Evolutionary conservation across 768 basidiomycete species (phyloP).

Genomic region (Tephrocybe sp.): DNA sequence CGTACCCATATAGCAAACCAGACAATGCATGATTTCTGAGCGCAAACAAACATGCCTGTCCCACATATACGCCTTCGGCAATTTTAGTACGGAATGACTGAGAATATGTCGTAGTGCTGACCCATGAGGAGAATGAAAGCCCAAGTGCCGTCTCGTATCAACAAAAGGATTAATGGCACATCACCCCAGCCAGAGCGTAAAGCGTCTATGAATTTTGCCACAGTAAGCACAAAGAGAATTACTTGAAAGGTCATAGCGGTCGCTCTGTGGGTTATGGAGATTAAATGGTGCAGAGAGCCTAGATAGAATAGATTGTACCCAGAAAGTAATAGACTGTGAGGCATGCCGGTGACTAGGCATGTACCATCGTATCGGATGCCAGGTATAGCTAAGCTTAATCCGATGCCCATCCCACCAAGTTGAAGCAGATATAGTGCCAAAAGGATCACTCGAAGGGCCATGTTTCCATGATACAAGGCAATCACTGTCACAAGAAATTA

Average conservation of each 20-base stretch:
- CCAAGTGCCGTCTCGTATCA: slow-evolving; percentile 47
- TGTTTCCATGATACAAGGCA: slow-evolving; percentile 40
- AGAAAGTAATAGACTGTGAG: slow-evolving; percentile 29
- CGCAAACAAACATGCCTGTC: slow-evolving; percentile 25
- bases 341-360: slow-evolving; percentile 28
- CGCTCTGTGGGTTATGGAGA: slow-evolving; percentile 20
- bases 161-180: slow-evolving; percentile 36
- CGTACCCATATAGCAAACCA: slow-evolving; percentile 32
- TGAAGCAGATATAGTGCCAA: slow-evolving; percentile 27
- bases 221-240: slow-evolving; percentile 37
- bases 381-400: slow-evolving; percentile 29
- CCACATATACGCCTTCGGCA: slow-evolving; percentile 25
- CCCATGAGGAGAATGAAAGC: slow-evolving; percentile 41
- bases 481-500: slow-evolving; percentile 25
- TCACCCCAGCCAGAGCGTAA: slow-evolving; percentile 39
- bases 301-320: slow-evolving; percentile 22
- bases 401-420: slow-evolving; percentile 28
- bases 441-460: slow-evolving; percentile 25
- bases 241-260: slow-evolving; percentile 35
- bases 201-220: slow-evolving; percentile 33
- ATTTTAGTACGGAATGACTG: neutral
- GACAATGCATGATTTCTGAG: slow-evolving; percentile 25
- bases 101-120: slow-evolving; percentile 17
- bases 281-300: neutral
- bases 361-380: slow-evolving; percentile 32